phyloP scores from a whole-genome alignment of 345 rosid genomes.

The Aquilaria sinensis region DNA sequence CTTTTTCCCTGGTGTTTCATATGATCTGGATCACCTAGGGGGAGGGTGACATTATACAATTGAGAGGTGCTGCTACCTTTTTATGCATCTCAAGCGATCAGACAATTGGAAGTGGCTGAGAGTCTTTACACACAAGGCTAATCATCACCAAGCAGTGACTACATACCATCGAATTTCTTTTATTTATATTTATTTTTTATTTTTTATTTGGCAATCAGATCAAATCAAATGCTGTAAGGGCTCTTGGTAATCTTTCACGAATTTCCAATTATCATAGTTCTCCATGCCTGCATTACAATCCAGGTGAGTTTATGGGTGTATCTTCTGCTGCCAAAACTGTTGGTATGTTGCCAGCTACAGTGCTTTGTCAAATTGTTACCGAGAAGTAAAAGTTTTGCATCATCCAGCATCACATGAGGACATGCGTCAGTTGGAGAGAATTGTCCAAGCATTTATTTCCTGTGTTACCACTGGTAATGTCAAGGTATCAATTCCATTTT shows the following conservation, averaged over 20 bases:
- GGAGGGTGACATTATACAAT: no score
- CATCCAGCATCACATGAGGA: constrained; percentile 27
- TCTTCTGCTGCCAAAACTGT: constrained; percentile 12
- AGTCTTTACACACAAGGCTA: background rate
- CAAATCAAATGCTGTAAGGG: constrained; percentile 88
- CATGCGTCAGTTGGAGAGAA: constrained; percentile 55
- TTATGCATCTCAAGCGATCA: background rate
- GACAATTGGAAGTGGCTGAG: no score
- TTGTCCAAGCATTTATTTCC: constrained; percentile 90
- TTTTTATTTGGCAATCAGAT: constrained; percentile 28
- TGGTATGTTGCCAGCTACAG: constrained; percentile 11
- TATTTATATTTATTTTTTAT: background rate
- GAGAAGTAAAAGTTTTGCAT: constrained; percentile 14
- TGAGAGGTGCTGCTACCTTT: background rate
- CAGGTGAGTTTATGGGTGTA: constrained; percentile 13
- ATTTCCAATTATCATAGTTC: constrained; percentile 33
- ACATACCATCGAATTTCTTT: no score
- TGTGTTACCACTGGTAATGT: constrained; percentile 93
- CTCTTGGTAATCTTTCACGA: constrained; percentile 82
- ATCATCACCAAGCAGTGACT: background rate
- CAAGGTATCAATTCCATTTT: constrained; percentile 46
- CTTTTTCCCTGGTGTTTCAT: no score
- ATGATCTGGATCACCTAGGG: no score
- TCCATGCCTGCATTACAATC: constrained; percentile 23
- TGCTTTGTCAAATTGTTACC: constrained; percentile 9